These are phyloP conservation scores for Gymnopilus dilepis DNA, from an alignment of 768 basidiomycete genomes.

Conservation along the genomic window DNA sequence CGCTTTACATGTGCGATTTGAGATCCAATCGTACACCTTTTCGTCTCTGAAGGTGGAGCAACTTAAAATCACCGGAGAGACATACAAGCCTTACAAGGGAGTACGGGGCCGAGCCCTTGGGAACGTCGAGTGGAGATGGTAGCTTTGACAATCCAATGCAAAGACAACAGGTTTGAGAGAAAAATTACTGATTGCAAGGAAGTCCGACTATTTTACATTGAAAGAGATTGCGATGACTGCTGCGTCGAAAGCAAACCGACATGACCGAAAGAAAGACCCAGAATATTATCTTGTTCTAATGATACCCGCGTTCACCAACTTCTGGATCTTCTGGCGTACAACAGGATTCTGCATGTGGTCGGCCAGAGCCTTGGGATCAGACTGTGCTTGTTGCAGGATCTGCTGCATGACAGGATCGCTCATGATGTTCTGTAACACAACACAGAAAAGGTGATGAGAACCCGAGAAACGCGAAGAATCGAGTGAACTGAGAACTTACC, in stretches of 20 bases:
- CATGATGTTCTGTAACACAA: constrained; percentile 70
- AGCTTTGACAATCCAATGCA: constrained; percentile 9
- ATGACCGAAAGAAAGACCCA: neutral
- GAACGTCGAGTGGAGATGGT: constrained; percentile 74
- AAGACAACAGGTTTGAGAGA: neutral
- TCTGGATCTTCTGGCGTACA: constrained; percentile 82
- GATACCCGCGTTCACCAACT: constrained; percentile 91
- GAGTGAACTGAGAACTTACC: constrained; percentile 49
- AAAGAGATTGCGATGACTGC: constrained; percentile 20
- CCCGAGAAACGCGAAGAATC: constrained; percentile 1
- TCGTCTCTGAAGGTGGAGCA: constrained; percentile 87
- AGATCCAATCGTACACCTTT: constrained; percentile 73
- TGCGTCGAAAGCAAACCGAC: constrained; percentile 4
- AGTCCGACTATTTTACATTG: constrained; percentile 30
- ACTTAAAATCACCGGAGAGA: constrained; percentile 77
- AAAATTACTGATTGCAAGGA: constrained; percentile 6
- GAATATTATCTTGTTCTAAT: constrained; percentile 77
- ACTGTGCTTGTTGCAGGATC: constrained; percentile 93
- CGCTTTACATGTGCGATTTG: constrained; percentile 75
- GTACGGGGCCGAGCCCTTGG: constrained; percentile 74
- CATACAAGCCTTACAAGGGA: constrained; percentile 92
- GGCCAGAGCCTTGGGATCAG: constrained; percentile 85
- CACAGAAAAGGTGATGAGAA: constrained; percentile 12
- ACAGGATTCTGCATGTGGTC: constrained; percentile 96
- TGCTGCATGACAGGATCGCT: constrained; percentile 91